Evolutionary conservation across 2,329 filamentous ascomycete species (phyloP).

Genomic region (Penicillium sp.): DNA sequence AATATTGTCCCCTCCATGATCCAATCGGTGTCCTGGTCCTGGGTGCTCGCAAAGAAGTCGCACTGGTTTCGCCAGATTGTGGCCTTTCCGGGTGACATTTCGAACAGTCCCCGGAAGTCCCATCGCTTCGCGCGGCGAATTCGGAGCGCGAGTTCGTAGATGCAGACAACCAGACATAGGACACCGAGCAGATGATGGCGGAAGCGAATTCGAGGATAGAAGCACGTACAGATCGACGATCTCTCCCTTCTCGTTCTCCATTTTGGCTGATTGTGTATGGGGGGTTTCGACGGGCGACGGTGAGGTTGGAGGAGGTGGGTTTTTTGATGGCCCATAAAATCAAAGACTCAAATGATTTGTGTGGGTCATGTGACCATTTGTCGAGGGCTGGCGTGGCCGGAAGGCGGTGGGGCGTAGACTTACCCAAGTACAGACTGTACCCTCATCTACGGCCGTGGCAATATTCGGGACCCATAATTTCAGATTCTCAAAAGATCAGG

Average conservation of each 20-base stretch:
- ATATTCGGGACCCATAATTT: conserved; percentile 14
- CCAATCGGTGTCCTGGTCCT: conserved; percentile 14
- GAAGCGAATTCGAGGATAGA: conserved; percentile 26
- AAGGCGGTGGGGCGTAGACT: conserved; percentile 23
- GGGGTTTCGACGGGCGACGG: conserved; percentile 47
- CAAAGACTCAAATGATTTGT: conserved; percentile 43
- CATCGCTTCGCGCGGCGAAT: conserved; percentile 14
- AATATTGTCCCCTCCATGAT: conserved; percentile 12
- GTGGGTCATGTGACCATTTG: conserved; percentile 52
- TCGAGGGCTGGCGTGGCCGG: conserved; percentile 43
- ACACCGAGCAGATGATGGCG: conserved; percentile 22
- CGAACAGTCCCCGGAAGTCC: conserved; percentile 2
- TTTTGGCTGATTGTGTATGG: conserved; percentile 63
- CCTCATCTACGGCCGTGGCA: conserved; percentile 26
- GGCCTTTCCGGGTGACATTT: background rate
- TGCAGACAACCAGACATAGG: conserved; percentile 25
- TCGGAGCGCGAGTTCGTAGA: conserved; percentile 15
- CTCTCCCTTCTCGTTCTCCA: conserved; percentile 99
- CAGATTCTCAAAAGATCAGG: background rate
- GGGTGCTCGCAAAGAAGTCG: conserved; percentile 16
- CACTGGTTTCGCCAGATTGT: background rate
- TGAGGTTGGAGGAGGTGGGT: conserved; percentile 42
- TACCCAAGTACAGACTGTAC: background rate
- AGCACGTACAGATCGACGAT: conserved; percentile 93
- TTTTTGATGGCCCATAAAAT: conserved; percentile 40